phyloP scores from a whole-genome alignment of 139 green algal genomes.

The Chloropicon primus region DNA sequence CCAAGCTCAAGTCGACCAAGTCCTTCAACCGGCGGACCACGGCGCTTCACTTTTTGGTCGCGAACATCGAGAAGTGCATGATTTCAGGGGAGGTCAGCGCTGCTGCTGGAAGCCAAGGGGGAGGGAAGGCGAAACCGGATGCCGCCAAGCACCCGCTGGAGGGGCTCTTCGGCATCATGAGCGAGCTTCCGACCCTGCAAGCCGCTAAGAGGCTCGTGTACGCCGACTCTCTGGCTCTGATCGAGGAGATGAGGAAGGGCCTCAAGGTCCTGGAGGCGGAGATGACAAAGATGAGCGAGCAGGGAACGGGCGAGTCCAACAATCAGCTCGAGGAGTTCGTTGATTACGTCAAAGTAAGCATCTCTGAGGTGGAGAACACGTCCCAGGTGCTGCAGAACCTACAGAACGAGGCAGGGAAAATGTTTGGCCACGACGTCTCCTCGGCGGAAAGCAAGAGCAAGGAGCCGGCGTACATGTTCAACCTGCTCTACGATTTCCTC shows the following conservation, averaged over 20 bases:
- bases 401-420: neutral
- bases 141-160: neutral
- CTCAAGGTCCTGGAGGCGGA: neutral
- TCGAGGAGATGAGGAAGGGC: neutral
- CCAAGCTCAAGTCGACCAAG: neutral
- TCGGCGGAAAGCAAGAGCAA: neutral
- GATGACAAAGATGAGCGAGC: neutral
- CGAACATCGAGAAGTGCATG: neutral
- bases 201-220: neutral
- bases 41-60: neutral
- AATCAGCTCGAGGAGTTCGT: neutral
- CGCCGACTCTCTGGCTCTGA: neutral
- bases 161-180: neutral
- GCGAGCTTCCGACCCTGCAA: neutral
- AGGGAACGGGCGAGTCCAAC: neutral
- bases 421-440: neutral
- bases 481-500: neutral
- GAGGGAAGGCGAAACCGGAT: too few species aligned
- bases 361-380: neutral
- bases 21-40: neutral
- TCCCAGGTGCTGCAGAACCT: neutral
- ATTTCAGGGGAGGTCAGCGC: too few species aligned
- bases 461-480: neutral
- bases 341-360: neutral
- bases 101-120: too few species aligned